phyloP scores from a whole-genome alignment of 176 grass and related monocot species.

The Ensete glaucum region DNA sequence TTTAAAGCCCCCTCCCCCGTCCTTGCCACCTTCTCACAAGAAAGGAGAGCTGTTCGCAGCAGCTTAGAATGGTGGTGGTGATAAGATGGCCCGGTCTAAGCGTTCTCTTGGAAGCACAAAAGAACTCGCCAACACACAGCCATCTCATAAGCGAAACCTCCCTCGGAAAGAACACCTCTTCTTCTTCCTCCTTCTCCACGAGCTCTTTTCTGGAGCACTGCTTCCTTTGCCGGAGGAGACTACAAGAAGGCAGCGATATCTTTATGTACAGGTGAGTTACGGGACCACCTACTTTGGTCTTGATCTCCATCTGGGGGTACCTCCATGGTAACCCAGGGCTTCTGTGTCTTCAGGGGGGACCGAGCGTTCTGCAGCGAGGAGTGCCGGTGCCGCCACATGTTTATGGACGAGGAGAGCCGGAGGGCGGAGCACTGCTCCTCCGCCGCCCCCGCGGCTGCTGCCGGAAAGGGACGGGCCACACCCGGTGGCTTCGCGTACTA shows the following conservation, averaged over 20 bases:
- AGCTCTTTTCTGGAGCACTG: conserved; percentile 32
- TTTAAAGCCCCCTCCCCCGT: neutral
- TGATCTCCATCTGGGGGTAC: too few relatives aligned
- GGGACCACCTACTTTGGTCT: neutral
- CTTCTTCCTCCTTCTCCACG: neutral
- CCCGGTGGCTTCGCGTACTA: conserved; percentile 1
- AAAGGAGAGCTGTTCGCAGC: neutral
- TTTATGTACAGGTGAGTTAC: conserved; percentile 37
- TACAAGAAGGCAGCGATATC: conserved; percentile 29
- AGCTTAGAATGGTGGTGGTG: too few relatives aligned
- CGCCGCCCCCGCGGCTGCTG: neutral
- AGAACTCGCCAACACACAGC: neutral
- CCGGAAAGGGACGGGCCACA: neutral
- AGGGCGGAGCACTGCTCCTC: conserved; percentile 2
- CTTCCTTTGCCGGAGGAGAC: conserved; percentile 27
- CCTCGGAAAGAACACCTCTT: conserved; percentile 11
- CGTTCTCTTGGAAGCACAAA: conserved; percentile 26
- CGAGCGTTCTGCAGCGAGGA: conserved; percentile 6
- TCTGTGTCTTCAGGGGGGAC: conserved; percentile 3
- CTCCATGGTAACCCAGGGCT: neutral
- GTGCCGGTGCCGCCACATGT: conserved; percentile 23
- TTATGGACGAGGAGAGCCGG: conserved; percentile 19
- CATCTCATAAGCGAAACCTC: conserved; percentile 23
- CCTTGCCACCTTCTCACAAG: neutral
- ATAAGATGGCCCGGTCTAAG: conserved; percentile 21